Conservation (phyloP, 192 early-diverging fungal genomes). For the Entomortierella beljakovae region DNA sequence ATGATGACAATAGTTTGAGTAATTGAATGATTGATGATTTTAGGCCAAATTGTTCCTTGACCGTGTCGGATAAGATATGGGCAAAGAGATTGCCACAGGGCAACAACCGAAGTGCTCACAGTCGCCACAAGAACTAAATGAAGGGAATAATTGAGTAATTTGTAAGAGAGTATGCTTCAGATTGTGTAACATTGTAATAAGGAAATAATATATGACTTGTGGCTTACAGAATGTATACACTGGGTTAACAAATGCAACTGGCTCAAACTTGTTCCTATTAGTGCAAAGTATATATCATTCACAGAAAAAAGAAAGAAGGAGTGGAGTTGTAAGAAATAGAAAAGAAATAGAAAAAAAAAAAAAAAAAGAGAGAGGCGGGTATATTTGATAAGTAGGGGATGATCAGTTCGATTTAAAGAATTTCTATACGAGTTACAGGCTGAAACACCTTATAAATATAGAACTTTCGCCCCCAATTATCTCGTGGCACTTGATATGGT, state of each 20-base stretch:
- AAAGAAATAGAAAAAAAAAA: neutral
- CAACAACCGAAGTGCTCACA: constrained; percentile 23
- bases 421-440: neutral
- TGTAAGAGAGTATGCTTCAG: too few relatives aligned
- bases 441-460: too few relatives aligned
- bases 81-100: constrained; percentile 45
- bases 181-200: constrained; percentile 5
- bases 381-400: too few relatives aligned
- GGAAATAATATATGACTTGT: too few relatives aligned
- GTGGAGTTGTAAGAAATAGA: neutral
- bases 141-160: neutral
- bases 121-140: constrained; percentile 40
- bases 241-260: constrained; percentile 8
- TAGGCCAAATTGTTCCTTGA: constrained; percentile 1
- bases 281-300: too few relatives aligned
- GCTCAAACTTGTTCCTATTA: constrained; percentile 36
- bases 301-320: neutral
- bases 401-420: too few relatives aligned
- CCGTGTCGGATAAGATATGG: constrained; percentile 22
- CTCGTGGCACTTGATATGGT: constrained; percentile 3
- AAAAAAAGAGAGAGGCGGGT: neutral
- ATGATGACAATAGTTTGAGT: constrained; percentile 35
- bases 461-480: too few relatives aligned
- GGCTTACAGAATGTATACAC: constrained; percentile 41
- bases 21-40: constrained; percentile 41